Evolutionary conservation across 202 grass and related monocot genomes (phyloP).

Genomic region (Musa balbisiana): DNA sequence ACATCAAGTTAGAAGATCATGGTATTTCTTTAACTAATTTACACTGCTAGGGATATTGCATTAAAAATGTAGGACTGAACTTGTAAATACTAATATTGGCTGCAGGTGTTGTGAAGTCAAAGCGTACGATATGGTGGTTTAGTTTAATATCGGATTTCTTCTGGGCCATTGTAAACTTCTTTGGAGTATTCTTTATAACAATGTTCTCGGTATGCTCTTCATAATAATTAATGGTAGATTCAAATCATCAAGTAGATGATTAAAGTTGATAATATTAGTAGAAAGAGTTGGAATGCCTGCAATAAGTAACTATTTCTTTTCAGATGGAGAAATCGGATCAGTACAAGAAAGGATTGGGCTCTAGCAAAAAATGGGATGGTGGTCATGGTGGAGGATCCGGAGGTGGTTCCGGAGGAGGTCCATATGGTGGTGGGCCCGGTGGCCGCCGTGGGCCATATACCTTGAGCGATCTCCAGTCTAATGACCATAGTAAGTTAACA

Average conservation of each 20-base stretch:
- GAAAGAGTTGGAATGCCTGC: conserved; percentile 5
- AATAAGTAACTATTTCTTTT: background rate
- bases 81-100: background rate
- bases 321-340: conserved; percentile 73
- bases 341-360: conserved; percentile 74
- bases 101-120: conserved; percentile 89
- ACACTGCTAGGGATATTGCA: too few species aligned
- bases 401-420: conserved; percentile 41
- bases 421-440: conserved; percentile 35
- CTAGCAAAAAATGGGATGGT: conserved; percentile 93
- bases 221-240: background rate
- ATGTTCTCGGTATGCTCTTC: conserved; percentile 70
- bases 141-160: conserved; percentile 97
- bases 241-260: background rate
- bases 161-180: conserved; percentile 52
- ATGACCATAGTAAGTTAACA: conserved; percentile 61
- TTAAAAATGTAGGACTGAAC: too few species aligned
- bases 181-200: conserved; percentile 64
- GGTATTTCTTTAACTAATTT: too few species aligned
- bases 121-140: conserved; percentile 70
- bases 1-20: too few species aligned
- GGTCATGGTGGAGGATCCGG: conserved; percentile 54
- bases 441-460: conserved; percentile 56
- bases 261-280: background rate
- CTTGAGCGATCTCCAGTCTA: conserved; percentile 53